Conservation (phyloP, 805 yeast species). For the Blastobotrys parvus region DNA sequence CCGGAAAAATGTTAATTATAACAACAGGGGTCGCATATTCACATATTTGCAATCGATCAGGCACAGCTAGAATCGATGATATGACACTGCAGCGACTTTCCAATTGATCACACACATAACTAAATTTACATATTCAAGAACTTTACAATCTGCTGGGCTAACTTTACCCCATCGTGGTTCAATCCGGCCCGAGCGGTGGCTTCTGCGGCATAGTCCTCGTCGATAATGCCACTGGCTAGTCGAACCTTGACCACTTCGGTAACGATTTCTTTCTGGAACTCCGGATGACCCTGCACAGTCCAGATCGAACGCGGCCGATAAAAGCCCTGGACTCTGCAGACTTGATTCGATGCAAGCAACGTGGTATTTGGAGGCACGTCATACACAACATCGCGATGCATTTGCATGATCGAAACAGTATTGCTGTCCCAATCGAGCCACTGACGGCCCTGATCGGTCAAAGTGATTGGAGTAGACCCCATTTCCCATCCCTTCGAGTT, state of each 20-base stretch:
- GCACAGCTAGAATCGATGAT: too few species aligned
- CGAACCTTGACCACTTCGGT: constrained; percentile 13
- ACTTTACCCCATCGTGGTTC: constrained; percentile 16
- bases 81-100: too few species aligned
- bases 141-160: constrained; percentile 17
- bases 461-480: constrained; percentile 45
- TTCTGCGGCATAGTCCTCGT: constrained; percentile 9
- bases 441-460: constrained; percentile 37
- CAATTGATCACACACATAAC: too few species aligned
- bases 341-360: constrained; percentile 46
- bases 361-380: constrained; percentile 32
- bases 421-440: constrained; percentile 24
- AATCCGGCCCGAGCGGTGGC: constrained; percentile 7
- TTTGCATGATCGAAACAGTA: constrained; percentile 39
- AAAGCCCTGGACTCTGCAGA: constrained; percentile 61
- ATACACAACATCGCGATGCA: constrained; percentile 51
- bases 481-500: constrained; percentile 67
- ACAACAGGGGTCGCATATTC: too few species aligned
- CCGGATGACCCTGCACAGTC: constrained; percentile 89
- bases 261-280: constrained; percentile 40
- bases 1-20: too few species aligned
- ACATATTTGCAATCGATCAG: too few species aligned
- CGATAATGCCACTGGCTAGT: constrained; percentile 10
- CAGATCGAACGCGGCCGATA: constrained; percentile 43
- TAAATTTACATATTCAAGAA: too few species aligned